Percentiles rank a stretch among this genome's conserved stretches.
These are phyloP conservation scores for Tarenaya hassleriana DNA, from an alignment of 345 rosid species.

Conservation along the genomic window DNA sequence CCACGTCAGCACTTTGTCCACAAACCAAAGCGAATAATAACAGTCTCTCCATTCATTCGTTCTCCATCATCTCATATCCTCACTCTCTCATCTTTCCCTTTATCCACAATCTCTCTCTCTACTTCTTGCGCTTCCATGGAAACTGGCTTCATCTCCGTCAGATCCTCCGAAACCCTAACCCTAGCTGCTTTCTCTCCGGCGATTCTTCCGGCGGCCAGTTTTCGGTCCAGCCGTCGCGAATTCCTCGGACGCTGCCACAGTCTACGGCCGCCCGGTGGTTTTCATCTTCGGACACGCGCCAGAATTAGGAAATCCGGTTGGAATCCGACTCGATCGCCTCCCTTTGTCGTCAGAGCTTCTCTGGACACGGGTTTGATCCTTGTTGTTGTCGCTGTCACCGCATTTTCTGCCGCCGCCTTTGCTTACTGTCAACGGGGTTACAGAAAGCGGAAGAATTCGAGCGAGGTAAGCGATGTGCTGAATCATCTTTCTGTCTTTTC, in stretches of 20 bases:
- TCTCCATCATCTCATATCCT: constrained; percentile 27
- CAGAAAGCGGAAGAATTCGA: constrained; percentile 25
- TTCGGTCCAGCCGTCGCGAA: constrained; percentile 32
- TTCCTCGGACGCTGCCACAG: constrained; percentile 48
- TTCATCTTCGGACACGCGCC: constrained; percentile 27
- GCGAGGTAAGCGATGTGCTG: constrained; percentile 32
- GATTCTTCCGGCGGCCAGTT: constrained; percentile 28
- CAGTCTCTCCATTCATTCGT: neutral
- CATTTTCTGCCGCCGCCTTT: constrained; percentile 52
- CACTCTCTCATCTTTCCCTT: constrained; percentile 17
- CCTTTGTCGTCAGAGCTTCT: constrained; percentile 47
- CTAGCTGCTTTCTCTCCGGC: constrained; percentile 30
- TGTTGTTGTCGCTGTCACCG: constrained; percentile 50
- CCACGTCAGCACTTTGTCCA: constrained; percentile 29
- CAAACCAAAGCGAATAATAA: constrained; percentile 12
- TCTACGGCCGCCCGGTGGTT: constrained; percentile 44
- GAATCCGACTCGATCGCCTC: constrained; percentile 28
- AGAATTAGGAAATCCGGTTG: constrained; percentile 23
- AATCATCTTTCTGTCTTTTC: neutral
- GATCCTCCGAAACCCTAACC: constrained; percentile 34
- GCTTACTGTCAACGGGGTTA: constrained; percentile 39
- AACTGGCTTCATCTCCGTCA: constrained; percentile 37
- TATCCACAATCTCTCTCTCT: constrained; percentile 26
- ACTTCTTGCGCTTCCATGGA: constrained; percentile 38
- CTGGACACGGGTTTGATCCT: constrained; percentile 36